A percentile compares a stretch with the other conserved stretches of the same genome.
phyloP scores from a whole-genome alignment of 2,329 filamentous ascomycete genomes.

The Stagonosporopsis tanaceti region DNA sequence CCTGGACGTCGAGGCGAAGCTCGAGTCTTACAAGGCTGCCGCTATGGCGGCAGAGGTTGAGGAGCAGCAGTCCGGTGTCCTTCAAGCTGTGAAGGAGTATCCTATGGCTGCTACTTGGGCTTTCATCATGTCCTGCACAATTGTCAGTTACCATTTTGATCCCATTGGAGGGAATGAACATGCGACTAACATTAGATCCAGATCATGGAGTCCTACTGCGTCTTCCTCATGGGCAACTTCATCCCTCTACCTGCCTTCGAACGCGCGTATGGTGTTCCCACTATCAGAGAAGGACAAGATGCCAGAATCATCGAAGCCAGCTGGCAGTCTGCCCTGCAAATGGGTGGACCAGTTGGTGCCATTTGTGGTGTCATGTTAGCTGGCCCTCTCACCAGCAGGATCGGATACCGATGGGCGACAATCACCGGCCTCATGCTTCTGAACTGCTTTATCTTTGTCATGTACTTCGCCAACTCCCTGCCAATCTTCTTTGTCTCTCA shows the following conservation, averaged over 20 bases:
- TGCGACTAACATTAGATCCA: constrained; percentile 40
- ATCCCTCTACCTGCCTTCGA: constrained; percentile 61
- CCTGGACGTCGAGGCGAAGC: constrained; percentile 46
- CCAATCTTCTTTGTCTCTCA: constrained; percentile 61
- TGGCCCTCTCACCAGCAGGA: constrained; percentile 65
- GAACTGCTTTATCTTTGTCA: constrained; percentile 68
- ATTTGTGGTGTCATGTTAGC: constrained; percentile 67
- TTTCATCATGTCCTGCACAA: constrained; percentile 64
- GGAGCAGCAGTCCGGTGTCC: constrained; percentile 61
- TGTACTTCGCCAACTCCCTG: constrained; percentile 63
- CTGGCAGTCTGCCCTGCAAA: constrained; percentile 67
- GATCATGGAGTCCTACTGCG: constrained; percentile 72
- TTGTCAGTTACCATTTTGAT: constrained; percentile 51
- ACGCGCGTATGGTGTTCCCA: constrained; percentile 56
- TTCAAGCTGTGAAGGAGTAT: constrained; percentile 60
- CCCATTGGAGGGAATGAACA: constrained; percentile 11
- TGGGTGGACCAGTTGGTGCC: constrained; percentile 65
- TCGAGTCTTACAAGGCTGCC: constrained; percentile 58
- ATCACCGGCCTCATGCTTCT: constrained; percentile 63
- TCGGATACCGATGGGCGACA: constrained; percentile 68
- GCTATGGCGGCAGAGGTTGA: constrained; percentile 66
- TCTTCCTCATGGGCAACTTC: constrained; percentile 69
- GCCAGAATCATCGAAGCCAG: constrained; percentile 57
- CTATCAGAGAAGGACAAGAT: not conserved
- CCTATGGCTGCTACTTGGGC: constrained; percentile 64